Conservation (phyloP, 2,329 filamentous ascomycete species). For the Talaromyces rugulosus region DNA sequence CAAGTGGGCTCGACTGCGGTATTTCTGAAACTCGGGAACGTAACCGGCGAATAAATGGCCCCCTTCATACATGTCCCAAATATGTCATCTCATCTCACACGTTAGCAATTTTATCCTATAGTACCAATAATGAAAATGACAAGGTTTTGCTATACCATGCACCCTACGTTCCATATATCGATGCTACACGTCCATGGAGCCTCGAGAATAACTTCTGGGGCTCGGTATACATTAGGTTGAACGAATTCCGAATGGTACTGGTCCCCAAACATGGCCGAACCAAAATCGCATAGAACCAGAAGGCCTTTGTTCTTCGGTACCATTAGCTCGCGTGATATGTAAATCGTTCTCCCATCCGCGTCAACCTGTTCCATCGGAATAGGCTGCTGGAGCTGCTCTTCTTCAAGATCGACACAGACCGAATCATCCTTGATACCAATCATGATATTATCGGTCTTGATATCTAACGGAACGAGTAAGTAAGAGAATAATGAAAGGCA, state of each 20-base stretch:
- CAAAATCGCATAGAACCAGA: slow-evolving; percentile 50
- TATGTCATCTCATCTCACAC: slow-evolving; percentile 28
- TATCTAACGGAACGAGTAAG: slow-evolving; percentile 27
- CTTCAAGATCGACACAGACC: slow-evolving; percentile 37
- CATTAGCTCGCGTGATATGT: slow-evolving; percentile 38
- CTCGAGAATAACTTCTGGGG: slow-evolving; percentile 46
- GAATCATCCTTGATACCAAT: slow-evolving; percentile 39
- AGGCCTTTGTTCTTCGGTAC: slow-evolving; percentile 11
- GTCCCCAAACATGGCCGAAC: slow-evolving; percentile 40
- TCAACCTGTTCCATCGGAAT: slow-evolving; percentile 38
- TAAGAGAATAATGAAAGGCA: slow-evolving; percentile 7
- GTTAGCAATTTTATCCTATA: not conserved
- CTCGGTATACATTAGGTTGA: slow-evolving; percentile 32
- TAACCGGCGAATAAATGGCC: slow-evolving; percentile 40
- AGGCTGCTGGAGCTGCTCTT: slow-evolving; percentile 38
- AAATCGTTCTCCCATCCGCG: slow-evolving; percentile 37
- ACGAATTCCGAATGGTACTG: slow-evolving; percentile 25
- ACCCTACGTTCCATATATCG: slow-evolving; percentile 53
- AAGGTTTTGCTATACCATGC: slow-evolving; percentile 38
- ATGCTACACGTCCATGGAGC: slow-evolving; percentile 44
- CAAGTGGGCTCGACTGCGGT: slow-evolving; percentile 45
- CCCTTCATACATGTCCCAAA: slow-evolving; percentile 50
- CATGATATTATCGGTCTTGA: slow-evolving; percentile 48
- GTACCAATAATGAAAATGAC: not conserved
- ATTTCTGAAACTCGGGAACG: slow-evolving; percentile 36